phyloP scores from a whole-genome alignment of 441 rosid genomes.

The Biscutella laevigata region DNA sequence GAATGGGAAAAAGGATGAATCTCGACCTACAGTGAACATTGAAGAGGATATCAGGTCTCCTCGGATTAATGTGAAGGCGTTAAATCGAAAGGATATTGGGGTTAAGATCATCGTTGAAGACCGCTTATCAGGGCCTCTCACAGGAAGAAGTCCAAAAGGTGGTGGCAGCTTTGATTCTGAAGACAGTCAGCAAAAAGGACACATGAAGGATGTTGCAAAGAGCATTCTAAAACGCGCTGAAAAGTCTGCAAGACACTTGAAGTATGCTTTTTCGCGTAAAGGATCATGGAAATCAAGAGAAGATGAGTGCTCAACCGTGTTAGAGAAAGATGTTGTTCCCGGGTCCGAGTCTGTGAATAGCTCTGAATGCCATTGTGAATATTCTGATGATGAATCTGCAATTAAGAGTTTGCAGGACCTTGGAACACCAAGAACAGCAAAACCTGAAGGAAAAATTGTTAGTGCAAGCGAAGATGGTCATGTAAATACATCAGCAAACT shows the following conservation, averaged over 20 bases:
- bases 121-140: constrained; percentile 24
- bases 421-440: constrained; percentile 8
- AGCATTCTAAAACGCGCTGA: constrained; percentile 55
- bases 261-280: constrained; percentile 57
- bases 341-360: constrained; percentile 37
- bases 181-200: constrained; percentile 44
- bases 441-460: constrained; percentile 18
- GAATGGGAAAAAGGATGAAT: constrained; percentile 39
- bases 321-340: constrained; percentile 24
- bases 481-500: constrained; percentile 12
- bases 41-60: constrained; percentile 41
- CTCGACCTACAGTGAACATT: constrained; percentile 20
- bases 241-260: constrained; percentile 51
- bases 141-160: constrained; percentile 34
- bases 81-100: constrained; percentile 34
- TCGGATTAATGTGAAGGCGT: constrained; percentile 44
- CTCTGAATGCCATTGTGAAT: constrained; percentile 28
- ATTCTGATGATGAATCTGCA: constrained; percentile 27
- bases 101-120: constrained; percentile 45
- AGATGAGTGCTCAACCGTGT: constrained; percentile 15
- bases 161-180: constrained; percentile 32
- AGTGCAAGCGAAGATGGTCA: constrained; percentile 12
- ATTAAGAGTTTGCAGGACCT: constrained; percentile 23
- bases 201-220: constrained; percentile 54
- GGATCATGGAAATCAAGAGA: constrained; percentile 36